A percentile compares a stretch with the other conserved stretches of the same genome.
These are phyloP conservation scores for Linum tenue DNA, from an alignment of 345 rosid species.

Conservation along the genomic window DNA sequence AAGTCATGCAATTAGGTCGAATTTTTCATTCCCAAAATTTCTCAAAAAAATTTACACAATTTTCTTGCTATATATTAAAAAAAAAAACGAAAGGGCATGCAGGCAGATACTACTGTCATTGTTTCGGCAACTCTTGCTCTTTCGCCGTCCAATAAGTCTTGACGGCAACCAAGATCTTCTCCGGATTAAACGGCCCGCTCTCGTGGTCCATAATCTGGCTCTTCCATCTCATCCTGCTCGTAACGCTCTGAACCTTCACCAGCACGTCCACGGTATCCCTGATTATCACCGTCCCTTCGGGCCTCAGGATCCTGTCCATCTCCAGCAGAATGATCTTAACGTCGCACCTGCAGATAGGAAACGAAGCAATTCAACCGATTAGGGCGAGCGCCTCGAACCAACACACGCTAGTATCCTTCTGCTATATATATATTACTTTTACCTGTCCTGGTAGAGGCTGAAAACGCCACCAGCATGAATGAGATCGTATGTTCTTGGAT, in stretches of 20 bases:
- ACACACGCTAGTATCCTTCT: neutral
- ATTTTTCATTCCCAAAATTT: too few species aligned
- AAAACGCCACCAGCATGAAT: neutral
- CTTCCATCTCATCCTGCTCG: constrained; percentile 82
- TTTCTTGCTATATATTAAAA: too few species aligned
- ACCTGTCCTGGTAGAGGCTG: neutral
- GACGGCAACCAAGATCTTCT: constrained; percentile 82
- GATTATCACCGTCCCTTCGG: constrained; percentile 87
- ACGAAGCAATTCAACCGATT: neutral
- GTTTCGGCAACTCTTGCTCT: neutral
- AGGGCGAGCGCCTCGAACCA: too few species aligned
- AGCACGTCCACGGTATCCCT: constrained; percentile 79
- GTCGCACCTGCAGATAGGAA: constrained; percentile 53
- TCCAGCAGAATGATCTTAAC: constrained; percentile 68
- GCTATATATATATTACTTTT: neutral
- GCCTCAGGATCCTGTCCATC: constrained; percentile 94
- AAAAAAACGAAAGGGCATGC: too few species aligned
- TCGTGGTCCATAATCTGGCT: constrained; percentile 79
- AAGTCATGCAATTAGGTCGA: too few species aligned
- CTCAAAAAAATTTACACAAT: too few species aligned
- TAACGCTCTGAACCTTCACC: constrained; percentile 58
- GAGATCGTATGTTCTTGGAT: neutral
- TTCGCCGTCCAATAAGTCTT: constrained; percentile 89
- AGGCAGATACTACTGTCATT: constrained; percentile 22
- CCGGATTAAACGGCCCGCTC: constrained; percentile 88